phyloP scores from a whole-genome alignment of 306 rosid species.

The Glycyrrhiza uralensis region DNA sequence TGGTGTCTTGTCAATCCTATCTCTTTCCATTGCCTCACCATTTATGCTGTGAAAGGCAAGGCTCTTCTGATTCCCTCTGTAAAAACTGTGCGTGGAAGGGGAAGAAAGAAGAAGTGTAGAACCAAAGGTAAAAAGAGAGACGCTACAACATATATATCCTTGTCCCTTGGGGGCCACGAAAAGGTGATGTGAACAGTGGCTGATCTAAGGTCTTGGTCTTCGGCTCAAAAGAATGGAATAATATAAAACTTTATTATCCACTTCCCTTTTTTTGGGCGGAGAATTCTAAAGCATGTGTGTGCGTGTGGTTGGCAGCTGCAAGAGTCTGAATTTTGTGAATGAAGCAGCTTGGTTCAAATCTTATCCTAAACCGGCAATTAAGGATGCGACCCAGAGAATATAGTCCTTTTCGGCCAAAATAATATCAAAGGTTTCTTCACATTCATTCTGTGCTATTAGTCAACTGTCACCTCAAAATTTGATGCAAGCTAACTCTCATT shows the following conservation, averaged over 20 bases:
- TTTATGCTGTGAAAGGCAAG: slow-evolving; percentile 6
- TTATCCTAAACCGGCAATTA: slow-evolving; percentile 7
- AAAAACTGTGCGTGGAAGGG: not conserved
- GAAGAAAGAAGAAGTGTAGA: too few relatives aligned
- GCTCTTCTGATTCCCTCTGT: not conserved
- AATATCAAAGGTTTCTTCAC: slow-evolving; percentile 1
- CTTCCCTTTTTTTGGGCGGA: not conserved
- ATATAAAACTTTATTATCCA: not conserved
- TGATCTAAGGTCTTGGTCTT: not conserved
- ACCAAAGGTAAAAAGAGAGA: not conserved
- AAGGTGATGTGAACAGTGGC: slow-evolving; percentile 23
- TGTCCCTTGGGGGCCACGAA: not conserved
- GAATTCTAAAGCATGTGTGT: not conserved
- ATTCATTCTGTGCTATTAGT: not conserved
- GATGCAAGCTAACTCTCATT: not conserved
- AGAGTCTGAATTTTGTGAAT: not conserved
- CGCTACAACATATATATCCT: not conserved
- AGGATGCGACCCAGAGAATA: not conserved
- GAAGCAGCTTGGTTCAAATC: not conserved
- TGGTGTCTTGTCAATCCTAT: slow-evolving; percentile 7
- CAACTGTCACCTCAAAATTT: not conserved
- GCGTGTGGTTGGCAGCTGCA: not conserved
- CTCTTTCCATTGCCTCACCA: slow-evolving; percentile 56
- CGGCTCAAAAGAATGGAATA: not conserved
- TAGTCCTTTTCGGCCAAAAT: not conserved